Percentiles rank a stretch among this genome's conserved stretches.
phyloP scores from a whole-genome alignment of 2,329 filamentous ascomycete genomes.

The Aspergillus sergii region DNA sequence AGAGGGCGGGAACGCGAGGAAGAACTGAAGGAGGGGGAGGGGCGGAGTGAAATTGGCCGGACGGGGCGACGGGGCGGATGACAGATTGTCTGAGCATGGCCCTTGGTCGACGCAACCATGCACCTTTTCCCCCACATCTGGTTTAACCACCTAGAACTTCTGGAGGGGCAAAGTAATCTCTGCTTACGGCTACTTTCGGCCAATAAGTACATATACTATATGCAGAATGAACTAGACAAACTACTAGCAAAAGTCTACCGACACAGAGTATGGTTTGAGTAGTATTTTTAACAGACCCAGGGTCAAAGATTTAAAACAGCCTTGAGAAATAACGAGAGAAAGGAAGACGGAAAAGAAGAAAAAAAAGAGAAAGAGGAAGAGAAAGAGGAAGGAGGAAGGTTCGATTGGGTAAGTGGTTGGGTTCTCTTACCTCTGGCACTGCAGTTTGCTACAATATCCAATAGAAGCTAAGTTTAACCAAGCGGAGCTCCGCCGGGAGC shows the following conservation, averaged over 20 bases:
- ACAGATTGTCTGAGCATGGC: slow-evolving; percentile 28
- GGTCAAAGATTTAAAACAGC: not conserved
- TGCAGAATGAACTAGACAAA: slow-evolving; percentile 1
- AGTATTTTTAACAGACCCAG: not conserved
- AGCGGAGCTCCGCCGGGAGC: slow-evolving; percentile 6
- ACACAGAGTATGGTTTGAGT: not conserved
- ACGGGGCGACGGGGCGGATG: slow-evolving; percentile 30
- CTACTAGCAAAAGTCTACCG: not conserved
- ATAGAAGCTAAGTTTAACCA: not conserved
- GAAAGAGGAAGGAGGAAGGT: not conserved
- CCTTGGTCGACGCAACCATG: slow-evolving; percentile 30
- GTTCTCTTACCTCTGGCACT: slow-evolving; percentile 1
- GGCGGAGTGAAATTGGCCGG: slow-evolving; percentile 23
- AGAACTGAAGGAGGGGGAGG: slow-evolving; percentile 22
- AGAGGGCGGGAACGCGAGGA: slow-evolving; percentile 21
- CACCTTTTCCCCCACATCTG: slow-evolving; percentile 41
- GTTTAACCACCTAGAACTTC: slow-evolving; percentile 1
- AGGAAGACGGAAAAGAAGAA: not conserved
- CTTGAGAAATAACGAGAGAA: not conserved
- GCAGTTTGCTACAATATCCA: not conserved
- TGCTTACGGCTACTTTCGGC: slow-evolving; percentile 28
- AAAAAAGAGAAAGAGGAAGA: not conserved
- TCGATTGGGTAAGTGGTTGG: too few species aligned
- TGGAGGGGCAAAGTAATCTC: slow-evolving; percentile 2
- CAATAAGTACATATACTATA: not conserved